Evolutionary conservation across 1,284 basidiomycete species (phyloP).

Genomic region (Ceratobasidium sp.): DNA sequence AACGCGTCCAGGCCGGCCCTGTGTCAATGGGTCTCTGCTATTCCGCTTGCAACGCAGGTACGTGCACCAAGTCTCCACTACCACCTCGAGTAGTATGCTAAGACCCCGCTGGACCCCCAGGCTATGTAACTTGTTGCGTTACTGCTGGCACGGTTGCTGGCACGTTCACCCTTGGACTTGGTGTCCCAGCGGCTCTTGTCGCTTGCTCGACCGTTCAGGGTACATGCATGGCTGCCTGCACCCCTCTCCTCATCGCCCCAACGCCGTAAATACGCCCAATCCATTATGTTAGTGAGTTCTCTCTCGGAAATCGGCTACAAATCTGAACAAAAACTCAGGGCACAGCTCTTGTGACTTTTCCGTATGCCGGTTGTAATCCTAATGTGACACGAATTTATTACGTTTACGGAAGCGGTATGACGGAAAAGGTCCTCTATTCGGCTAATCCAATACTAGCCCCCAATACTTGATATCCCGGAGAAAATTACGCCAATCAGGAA

Average conservation of each 20-base stretch:
- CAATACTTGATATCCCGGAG: no score
- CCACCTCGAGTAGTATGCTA: not conserved
- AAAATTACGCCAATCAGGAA: no score
- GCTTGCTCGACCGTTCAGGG: constrained; percentile 30
- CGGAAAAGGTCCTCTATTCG: no score
- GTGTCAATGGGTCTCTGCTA: constrained; percentile 34
- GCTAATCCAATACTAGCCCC: no score
- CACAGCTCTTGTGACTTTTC: no score
- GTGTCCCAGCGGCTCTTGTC: constrained; percentile 13
- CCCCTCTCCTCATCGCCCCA: constrained; percentile 27
- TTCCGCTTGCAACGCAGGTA: constrained; percentile 32
- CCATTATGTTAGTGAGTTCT: not conserved
- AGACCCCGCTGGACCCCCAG: not conserved
- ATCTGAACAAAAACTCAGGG: no score
- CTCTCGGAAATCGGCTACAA: no score
- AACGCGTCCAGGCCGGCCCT: constrained; percentile 22
- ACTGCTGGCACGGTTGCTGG: constrained; percentile 19
- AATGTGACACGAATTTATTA: no score
- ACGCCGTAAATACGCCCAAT: not conserved
- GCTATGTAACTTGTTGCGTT: constrained; percentile 24
- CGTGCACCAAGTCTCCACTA: not conserved
- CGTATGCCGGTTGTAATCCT: no score
- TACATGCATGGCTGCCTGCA: constrained; percentile 32
- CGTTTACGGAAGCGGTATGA: no score
- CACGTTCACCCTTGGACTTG: constrained; percentile 31